Evolutionary conservation across 1,139 yeast genomes (phyloP), one percentile per base, ranked within the genome.

Genomic region (Starmera stellimalicola): DNA sequence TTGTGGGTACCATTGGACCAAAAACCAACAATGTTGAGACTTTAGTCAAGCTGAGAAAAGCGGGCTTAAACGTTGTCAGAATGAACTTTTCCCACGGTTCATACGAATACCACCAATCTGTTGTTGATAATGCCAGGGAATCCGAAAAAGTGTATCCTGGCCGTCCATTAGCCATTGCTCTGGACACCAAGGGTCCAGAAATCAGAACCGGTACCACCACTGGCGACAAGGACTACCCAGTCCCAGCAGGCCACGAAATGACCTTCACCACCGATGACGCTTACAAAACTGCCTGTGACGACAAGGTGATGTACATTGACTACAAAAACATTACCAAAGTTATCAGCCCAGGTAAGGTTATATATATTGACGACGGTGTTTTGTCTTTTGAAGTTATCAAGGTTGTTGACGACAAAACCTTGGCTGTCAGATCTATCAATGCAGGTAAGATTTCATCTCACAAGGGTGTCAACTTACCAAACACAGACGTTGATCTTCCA

Each of bases 101-200:
- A 37, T 77, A 93, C 67, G 95, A 84, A 54, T 91, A 91, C 76
- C 98, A 91, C 66, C 95, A 88, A 68, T 69, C 85, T 43, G 98
- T 93, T 52, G 69, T 91, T 63, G 96, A 91, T 73, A 88, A 91
- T 59, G 85, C 96, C 51, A 82, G 94, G 67, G 78, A 84, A 64
- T 87, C 97, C 41, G 96, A 84, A 65, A 78, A 78, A 62, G 62
- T 80, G 40, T 87, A 80, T 63, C 77, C 83, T 46, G 97, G 97
- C 52, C 83, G 97, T 70, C 98, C 97, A 36, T 73, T 91, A 56
- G 97, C 95, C 44, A 87, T 91, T 64, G 99, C 99, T 47, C 77
- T 91, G 55, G 99, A 91, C 65, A 93, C 98, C 61, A 93, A 91
- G 75, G 99, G 99, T 50, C 98, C 99, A 46, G 98, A 93, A 70